Percentiles rank a stretch among this genome's conserved stretches.
Evolutionary conservation across 441 rosid species (phyloP).

Genomic region (Corymbia calophylla): DNA sequence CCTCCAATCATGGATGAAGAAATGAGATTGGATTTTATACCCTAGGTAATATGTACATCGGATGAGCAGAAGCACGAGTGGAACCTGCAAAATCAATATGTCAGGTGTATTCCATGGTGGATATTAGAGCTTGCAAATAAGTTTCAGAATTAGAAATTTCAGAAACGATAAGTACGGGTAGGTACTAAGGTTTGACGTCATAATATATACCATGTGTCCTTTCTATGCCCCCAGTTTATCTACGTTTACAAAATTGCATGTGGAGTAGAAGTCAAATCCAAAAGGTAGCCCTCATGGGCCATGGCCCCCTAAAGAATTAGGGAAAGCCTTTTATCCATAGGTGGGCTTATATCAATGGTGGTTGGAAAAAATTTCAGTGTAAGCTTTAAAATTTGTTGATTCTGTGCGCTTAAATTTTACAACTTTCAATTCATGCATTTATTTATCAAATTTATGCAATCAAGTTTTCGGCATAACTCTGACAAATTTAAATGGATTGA

Average conservation of each 20-base stretch:
- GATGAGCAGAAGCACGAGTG: rapidly evolving
- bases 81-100: background rate
- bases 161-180: background rate
- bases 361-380: background rate
- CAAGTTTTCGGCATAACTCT: background rate
- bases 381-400: background rate
- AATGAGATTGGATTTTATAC: background rate
- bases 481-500: too few relatives aligned
- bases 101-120: background rate
- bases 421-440: background rate
- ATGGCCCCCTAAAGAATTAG: background rate
- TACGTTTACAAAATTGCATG: background rate
- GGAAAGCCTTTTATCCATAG: background rate
- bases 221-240: background rate
- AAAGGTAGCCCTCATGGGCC: background rate
- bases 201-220: background rate
- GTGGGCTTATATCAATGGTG: background rate
- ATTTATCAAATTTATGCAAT: background rate
- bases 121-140: background rate
- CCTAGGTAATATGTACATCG: background rate
- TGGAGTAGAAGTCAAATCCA: background rate
- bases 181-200: background rate
- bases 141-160: background rate
- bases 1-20: background rate
- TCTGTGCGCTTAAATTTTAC: background rate